Conservation (phyloP, 305 asterid genomes). For the Coffea humblotiana region DNA sequence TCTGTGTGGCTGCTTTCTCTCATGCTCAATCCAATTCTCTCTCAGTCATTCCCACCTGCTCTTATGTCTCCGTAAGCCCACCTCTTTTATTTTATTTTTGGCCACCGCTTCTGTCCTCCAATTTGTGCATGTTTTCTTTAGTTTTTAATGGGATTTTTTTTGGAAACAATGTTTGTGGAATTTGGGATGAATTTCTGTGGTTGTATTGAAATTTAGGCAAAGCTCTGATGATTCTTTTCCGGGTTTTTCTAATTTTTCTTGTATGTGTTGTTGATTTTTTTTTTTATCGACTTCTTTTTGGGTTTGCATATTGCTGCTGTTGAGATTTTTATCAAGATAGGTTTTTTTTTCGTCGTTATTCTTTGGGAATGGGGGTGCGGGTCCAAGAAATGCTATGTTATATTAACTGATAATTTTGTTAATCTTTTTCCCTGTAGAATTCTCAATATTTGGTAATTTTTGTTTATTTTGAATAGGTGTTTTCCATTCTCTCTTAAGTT, state of each 20-base stretch:
- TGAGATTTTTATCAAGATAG: background rate
- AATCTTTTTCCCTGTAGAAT: no score
- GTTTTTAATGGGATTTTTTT: no score
- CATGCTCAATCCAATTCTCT: conserved; percentile 61
- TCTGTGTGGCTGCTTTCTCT: conserved; percentile 77
- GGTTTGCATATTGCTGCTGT: background rate
- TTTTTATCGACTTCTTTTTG: background rate
- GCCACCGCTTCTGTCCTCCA: background rate
- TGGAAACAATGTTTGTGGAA: background rate
- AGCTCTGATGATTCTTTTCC: background rate
- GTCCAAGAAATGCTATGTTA: background rate
- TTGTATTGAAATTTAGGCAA: background rate
- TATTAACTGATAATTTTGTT: background rate
- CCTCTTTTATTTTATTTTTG: background rate
- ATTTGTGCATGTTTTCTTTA: no score
- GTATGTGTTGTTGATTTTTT: background rate
- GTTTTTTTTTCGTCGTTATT: background rate
- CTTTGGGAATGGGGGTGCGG: no score
- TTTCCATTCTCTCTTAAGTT: no score
- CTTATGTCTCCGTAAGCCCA: conserved; percentile 76
- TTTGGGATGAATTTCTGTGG: background rate
- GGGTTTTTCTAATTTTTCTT: background rate
- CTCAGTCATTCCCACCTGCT: conserved; percentile 74
- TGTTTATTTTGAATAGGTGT: no score
- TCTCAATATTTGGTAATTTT: background rate